Conservation (phyloP, 176 grass and related monocot genomes). For the maize (Zea mays) region DNA sequence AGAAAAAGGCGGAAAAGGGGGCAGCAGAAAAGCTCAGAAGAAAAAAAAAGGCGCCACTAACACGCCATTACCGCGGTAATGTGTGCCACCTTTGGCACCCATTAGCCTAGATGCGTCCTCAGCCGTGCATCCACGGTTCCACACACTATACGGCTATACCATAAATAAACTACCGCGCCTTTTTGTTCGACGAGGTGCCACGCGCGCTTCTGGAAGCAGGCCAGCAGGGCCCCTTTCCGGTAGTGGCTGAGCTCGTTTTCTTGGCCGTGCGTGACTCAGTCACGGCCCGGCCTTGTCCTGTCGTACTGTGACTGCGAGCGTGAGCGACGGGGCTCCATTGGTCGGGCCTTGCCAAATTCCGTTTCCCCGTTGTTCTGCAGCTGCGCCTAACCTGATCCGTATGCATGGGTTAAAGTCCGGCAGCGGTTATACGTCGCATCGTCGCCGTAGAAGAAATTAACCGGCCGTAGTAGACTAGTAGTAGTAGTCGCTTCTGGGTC, state of each 20-base stretch:
- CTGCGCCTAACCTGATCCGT: background rate
- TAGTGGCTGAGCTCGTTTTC: background rate
- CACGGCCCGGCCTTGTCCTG: background rate
- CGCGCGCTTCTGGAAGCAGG: slow-evolving; percentile 34
- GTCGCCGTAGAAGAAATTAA: background rate
- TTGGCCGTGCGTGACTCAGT: background rate
- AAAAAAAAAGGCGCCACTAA: slow-evolving; percentile 23
- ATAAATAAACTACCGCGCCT: background rate
- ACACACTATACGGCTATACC: too few species aligned
- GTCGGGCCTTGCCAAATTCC: background rate
- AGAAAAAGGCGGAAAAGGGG: background rate
- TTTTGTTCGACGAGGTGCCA: slow-evolving; percentile 15
- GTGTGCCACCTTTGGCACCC: slow-evolving; percentile 28
- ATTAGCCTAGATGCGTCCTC: slow-evolving; percentile 37
- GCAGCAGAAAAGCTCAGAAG: background rate
- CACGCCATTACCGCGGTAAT: slow-evolving; percentile 33
- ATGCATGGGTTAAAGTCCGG: too few species aligned
- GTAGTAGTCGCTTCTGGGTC: background rate
- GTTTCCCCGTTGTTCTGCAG: too few species aligned
- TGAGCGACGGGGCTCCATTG: too few species aligned
- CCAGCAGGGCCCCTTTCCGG: too few species aligned
- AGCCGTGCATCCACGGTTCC: background rate
- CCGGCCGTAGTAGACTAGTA: too few species aligned
- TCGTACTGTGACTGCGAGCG: background rate
- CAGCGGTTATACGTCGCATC: background rate